Conservation (phyloP, 2,329 filamentous ascomycete species). For the Penicillium glabrum region DNA sequence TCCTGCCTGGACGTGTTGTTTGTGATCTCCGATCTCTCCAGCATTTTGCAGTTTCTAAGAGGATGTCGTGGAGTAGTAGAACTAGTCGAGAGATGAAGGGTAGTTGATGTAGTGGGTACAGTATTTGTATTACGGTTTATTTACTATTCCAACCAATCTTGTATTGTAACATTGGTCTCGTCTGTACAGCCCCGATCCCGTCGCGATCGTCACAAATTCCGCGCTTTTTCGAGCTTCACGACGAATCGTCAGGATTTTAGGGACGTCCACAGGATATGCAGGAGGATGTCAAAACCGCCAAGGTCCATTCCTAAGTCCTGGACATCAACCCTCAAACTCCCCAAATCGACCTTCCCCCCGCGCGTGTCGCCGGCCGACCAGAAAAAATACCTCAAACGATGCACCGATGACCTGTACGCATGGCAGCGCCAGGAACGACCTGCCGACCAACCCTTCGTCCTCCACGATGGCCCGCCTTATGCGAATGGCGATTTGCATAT, state of each 20-base stretch:
- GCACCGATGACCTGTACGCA: constrained; percentile 82
- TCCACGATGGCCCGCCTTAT: constrained; percentile 96
- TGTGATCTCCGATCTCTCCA: neutral
- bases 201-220: neutral
- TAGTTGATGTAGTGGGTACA: neutral
- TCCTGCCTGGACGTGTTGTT: neutral
- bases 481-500: constrained; percentile 91
- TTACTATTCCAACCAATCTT: no score
- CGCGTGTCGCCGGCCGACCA: constrained; percentile 48
- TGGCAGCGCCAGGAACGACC: constrained; percentile 70
- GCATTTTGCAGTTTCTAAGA: neutral
- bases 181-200: neutral
- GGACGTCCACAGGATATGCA: constrained; percentile 9
- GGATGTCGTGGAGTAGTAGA: no score
- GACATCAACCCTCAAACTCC: constrained; percentile 73
- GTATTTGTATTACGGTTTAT: neutral
- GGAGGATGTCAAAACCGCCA: constrained; percentile 40
- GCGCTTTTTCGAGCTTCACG: neutral
- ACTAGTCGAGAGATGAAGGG: neutral
- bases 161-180: neutral
- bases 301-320: constrained; percentile 54
- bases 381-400: constrained; percentile 66
- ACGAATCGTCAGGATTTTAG: neutral
- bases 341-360: constrained; percentile 68
- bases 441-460: constrained; percentile 63